These are phyloP conservation scores for Nothophoma quercina DNA, from an alignment of 2,329 filamentous ascomycete species.

Conservation along the genomic window DNA sequence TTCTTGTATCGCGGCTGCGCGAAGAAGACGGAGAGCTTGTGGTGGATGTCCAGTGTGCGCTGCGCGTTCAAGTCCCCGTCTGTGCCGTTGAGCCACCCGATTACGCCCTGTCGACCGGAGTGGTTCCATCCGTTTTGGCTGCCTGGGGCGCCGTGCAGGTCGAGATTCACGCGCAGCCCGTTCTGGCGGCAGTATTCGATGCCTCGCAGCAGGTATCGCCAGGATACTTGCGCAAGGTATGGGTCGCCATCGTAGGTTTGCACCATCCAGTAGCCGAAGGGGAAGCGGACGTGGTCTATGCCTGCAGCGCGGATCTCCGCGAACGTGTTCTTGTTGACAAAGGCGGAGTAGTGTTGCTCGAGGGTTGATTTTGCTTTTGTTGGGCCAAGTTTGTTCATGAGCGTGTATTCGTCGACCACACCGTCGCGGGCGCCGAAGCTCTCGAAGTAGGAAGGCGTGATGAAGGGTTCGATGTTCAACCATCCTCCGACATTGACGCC, in stretches of 20 bases:
- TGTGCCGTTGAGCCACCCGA: slow-evolving; percentile 91
- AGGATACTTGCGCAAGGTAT: slow-evolving; percentile 85
- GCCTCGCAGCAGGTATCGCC: slow-evolving; percentile 89
- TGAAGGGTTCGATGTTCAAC: slow-evolving; percentile 93
- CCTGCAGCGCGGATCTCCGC: slow-evolving; percentile 84
- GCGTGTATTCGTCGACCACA: slow-evolving; percentile 88
- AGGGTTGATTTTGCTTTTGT: slow-evolving; percentile 69
- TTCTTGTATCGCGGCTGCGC: slow-evolving; percentile 92
- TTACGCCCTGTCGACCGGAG: slow-evolving; percentile 79
- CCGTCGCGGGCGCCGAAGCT: slow-evolving; percentile 66
- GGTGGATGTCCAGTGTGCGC: slow-evolving; percentile 85
- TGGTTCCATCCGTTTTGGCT: slow-evolving; percentile 99
- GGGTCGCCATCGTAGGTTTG: slow-evolving; percentile 84
- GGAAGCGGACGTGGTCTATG: slow-evolving; percentile 95
- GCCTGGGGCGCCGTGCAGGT: slow-evolving; percentile 89
- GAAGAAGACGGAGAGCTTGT: slow-evolving; percentile 89
- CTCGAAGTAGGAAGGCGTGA: slow-evolving; percentile 88
- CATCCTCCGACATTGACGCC: slow-evolving; percentile 95
- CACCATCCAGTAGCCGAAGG: slow-evolving; percentile 94
- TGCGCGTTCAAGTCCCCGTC: slow-evolving; percentile 80
- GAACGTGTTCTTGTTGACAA: slow-evolving; percentile 86
- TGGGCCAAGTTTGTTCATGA: slow-evolving; percentile 73
- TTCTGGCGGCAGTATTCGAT: slow-evolving; percentile 96
- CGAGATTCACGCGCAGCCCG: slow-evolving; percentile 89
- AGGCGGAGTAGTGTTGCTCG: slow-evolving; percentile 92